Conservation (phyloP, 257 asterid species). For the Asclepias syriaca region DNA sequence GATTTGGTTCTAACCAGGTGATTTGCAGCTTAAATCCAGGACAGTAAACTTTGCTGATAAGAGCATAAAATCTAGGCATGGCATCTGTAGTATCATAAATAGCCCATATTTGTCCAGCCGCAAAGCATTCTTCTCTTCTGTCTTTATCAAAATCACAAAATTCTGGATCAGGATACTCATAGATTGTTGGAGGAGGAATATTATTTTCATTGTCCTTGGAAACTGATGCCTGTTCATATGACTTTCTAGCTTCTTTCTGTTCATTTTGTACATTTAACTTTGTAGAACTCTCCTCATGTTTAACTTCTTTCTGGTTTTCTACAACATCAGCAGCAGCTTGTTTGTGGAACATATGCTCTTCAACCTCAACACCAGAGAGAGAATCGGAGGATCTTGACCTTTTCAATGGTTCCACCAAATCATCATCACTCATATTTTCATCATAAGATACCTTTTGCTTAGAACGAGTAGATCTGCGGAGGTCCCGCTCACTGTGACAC, state of each 20-base stretch:
- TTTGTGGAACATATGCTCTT: background rate
- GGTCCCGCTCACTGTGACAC: conserved; percentile 9
- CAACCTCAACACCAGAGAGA: background rate
- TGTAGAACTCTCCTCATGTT: background rate
- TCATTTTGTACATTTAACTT: background rate
- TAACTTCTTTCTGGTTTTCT: background rate
- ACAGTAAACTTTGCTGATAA: conserved; percentile 23
- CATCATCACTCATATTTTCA: conserved; percentile 24
- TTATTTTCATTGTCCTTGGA: conserved; percentile 8
- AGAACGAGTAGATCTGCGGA: conserved; percentile 30
- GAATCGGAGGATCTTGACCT: conserved; percentile 12
- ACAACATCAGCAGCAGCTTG: conserved; percentile 1
- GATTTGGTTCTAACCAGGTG: conserved; percentile 58
- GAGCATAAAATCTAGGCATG: conserved; percentile 68
- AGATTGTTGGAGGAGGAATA: conserved; percentile 23
- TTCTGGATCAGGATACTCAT: conserved; percentile 37
- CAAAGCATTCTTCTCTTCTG: conserved; percentile 28
- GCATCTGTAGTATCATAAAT: conserved; percentile 52
- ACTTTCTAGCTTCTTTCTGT: background rate
- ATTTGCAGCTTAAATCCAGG: conserved; percentile 34
- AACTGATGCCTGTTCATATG: conserved; percentile 2
- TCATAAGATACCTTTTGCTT: conserved; percentile 30
- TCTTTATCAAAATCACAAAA: conserved; percentile 47
- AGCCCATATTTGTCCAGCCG: conserved; percentile 61
- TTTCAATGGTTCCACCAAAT: conserved; percentile 18